Conservation (phyloP, 208 protist species). For the Blechomonas ayalai region DNA sequence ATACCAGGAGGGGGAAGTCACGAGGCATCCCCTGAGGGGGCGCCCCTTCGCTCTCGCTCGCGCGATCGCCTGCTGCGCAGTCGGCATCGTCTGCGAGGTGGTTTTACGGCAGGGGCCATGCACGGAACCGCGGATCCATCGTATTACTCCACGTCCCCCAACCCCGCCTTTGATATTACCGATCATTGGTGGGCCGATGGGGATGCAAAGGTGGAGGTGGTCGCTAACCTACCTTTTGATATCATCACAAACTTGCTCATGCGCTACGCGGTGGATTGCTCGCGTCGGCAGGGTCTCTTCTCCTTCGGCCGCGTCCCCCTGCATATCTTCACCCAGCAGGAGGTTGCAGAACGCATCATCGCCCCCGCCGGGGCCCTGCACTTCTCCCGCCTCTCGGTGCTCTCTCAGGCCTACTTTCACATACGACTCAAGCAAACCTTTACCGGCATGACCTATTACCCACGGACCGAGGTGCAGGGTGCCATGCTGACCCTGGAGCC, state of each 20-base stretch:
- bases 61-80: constrained; percentile 50
- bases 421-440: constrained; percentile 71
- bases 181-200: constrained; percentile 77
- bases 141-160: constrained; percentile 11
- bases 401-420: constrained; percentile 81
- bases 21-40: constrained; percentile 14
- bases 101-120: constrained; percentile 15
- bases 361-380: constrained; percentile 62
- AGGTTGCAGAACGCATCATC: constrained; percentile 76
- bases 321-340: constrained; percentile 84
- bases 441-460: constrained; percentile 80
- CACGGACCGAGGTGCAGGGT: constrained; percentile 72
- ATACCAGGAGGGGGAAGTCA: neutral
- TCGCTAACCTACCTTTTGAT: constrained; percentile 83
- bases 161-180: constrained; percentile 37
- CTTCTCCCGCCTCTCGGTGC: constrained; percentile 77
- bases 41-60: constrained; percentile 43
- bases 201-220: constrained; percentile 77
- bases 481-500: constrained; percentile 78
- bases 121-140: neutral
- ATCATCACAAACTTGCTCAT: constrained; percentile 78
- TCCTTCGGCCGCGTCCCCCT: constrained; percentile 76
- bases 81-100: constrained; percentile 15
- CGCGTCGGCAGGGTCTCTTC: constrained; percentile 54
- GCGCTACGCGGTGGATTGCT: constrained; percentile 80